Base-by-base conservation (phyloP, 306 rosid species). In the Sicyos baderoa region DNA sequence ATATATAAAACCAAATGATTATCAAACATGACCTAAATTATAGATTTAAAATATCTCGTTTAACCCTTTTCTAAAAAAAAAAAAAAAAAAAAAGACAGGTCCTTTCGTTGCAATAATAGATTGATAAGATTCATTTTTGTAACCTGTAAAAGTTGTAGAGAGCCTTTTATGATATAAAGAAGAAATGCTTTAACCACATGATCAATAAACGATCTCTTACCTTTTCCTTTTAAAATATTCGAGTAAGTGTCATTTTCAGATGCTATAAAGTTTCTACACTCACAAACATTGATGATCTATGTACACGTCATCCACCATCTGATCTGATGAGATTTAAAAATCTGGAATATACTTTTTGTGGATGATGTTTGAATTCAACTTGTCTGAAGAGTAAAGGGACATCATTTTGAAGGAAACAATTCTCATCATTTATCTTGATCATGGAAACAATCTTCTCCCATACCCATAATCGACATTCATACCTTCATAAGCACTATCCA, bases 91-190 rank as follows among this genome's bases (percentile, higher is more conserved):
- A 16, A 48, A 67, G 17, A 48, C 12, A 17, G 4, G 45, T 48
- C 72, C 72, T 67, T 67, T 67, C 56, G 13, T 48, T 23, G 21
- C 71, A 66, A 66, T 66, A 47, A 47, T 66, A 66, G 71, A 47
- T 48, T 45, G 17, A 66, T 47, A 66, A 66, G 71, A 66, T 66
- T 48, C 71, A 66, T 47, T 47, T 66, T 48, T 23, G 15, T 61
- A 45, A 7, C 37, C 71, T 21, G 71, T 65, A 65, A 65, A 65
- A 65, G 55, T 65, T 45, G 12, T 16, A 13, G 71, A 47, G 14
- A 45, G 42, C 55, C 71, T 66, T 66, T 66, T 66, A 66, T 47
- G 71, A 66, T 66, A 66, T 66, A 66, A 47, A 66, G 56, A 66
- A 13, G 56, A 66, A 22, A 66, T 66, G 71, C 56, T 54, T 67